Base-by-base conservation (phyloP, 345 rosid species). In the Hibiscus tridactylites region DNA sequence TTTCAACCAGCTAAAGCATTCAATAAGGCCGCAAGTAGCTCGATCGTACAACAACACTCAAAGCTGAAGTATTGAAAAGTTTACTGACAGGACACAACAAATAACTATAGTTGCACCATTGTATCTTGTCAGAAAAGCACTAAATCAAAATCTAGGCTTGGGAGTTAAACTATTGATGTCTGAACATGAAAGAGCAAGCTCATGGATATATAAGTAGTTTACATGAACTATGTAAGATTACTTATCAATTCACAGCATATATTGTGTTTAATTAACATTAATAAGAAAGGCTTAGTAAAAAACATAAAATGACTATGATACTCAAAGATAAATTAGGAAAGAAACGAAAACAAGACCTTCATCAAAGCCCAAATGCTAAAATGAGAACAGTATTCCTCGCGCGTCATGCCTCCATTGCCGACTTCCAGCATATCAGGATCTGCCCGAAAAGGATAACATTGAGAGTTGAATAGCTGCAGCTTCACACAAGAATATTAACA, bases 351-450 rank as follows among this genome's bases (percentile, higher is more conserved):
- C 1, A 54, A 63, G 39, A 88, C 97, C 95, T 91, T 94, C 91
- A 91, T 88, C 88, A 94, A 77, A 81, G 97, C 93, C 97, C 98
- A 94, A 66, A 94, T 91, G 82, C 98, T 90, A 73, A 91, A 94
- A 79, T 94, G 98, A 63, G 95, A 83, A 35, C 90, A 91, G 66
- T 94, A 90, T 80, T 35, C 37, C 37, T 35, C 37, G 7, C 5
- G 5, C 5, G 37, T 35, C 37, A 35, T 35, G 37, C 37, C 37
- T 35, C 37, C 97, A 71, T 91, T 94, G 16, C 98, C 98, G 74
- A 94, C 97, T 85, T 94, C 98, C 79, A 91, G 68, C 98, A 94
- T 94, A 81, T 94, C 98, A 44, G 98, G 98, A 84, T 91, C 98
- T 94, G 83, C 63, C 33, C 64, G 56, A 46, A 67, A 17, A 74